Evolutionary conservation across 257 asterid genomes (phyloP).

Genomic region (Solanum lycopersicoides): DNA sequence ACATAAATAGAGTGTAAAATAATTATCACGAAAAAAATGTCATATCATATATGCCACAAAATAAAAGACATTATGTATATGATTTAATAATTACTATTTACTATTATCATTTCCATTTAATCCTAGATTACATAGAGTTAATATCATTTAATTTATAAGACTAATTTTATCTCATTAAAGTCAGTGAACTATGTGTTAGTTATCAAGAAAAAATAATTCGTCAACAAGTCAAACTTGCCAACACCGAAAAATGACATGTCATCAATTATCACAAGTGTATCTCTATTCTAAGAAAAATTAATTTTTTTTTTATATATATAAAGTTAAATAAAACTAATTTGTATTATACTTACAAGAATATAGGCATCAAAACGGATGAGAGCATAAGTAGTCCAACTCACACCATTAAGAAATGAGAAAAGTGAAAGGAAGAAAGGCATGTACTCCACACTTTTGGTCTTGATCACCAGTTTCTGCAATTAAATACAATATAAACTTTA

Average conservation of each 20-base stretch:
- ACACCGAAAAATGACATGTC: not conserved
- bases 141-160: not conserved
- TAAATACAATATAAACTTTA: not conserved
- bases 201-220: not conserved
- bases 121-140: not conserved
- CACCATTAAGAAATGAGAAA: slow-evolving; percentile 67
- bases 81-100: not conserved
- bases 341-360: slow-evolving; percentile 38
- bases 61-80: not conserved
- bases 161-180: not conserved
- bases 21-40: not conserved
- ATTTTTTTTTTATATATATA: no score
- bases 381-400: slow-evolving; percentile 74
- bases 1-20: not conserved
- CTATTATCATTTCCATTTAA: not conserved
- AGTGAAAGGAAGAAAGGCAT: slow-evolving; percentile 84
- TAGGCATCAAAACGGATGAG: slow-evolving; percentile 60
- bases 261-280: not conserved
- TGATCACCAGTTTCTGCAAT: slow-evolving; percentile 72
- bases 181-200: not conserved
- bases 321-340: not conserved
- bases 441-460: slow-evolving; percentile 75
- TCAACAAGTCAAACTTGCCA: not conserved
- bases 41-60: not conserved
- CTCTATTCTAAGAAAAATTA: not conserved